phyloP scores from a whole-genome alignment of 495 filamentous ascomycete genomes.

The Aspergillus wentii region DNA sequence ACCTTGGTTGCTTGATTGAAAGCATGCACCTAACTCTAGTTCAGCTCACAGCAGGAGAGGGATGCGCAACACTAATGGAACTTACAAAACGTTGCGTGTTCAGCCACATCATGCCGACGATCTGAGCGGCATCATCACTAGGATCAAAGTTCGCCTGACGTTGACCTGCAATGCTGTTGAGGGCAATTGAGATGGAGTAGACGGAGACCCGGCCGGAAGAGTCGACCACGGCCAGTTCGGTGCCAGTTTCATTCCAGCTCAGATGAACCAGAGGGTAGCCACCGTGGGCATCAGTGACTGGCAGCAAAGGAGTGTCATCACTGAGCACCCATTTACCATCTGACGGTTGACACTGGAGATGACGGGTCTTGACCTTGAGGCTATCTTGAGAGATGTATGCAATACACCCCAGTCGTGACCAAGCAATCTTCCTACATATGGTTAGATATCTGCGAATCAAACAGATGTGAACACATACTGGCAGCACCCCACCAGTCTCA shows the following conservation, averaged over 20 bases:
- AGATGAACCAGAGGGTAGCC: constrained; percentile 63
- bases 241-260: constrained; percentile 69
- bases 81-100: constrained; percentile 54
- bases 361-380: constrained; percentile 60
- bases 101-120: constrained; percentile 86
- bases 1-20: constrained; percentile 48
- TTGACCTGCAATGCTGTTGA: constrained; percentile 59
- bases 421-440: constrained; percentile 64
- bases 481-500: constrained; percentile 73
- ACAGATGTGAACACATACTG: constrained; percentile 66
- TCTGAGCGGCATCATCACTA: constrained; percentile 63
- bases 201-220: constrained; percentile 67
- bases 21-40: constrained; percentile 41
- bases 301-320: constrained; percentile 45
- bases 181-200: constrained; percentile 52
- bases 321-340: constrained; percentile 77
- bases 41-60: constrained; percentile 3
- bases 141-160: constrained; percentile 54
- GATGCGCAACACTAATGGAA: constrained; percentile 7
- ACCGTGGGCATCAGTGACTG: constrained; percentile 39
- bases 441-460: too few relatives aligned
- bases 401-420: constrained; percentile 86
- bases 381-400: constrained; percentile 75
- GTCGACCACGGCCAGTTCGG: constrained; percentile 75
- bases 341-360: constrained; percentile 63